A percentile compares a stretch with the other conserved stretches of the same genome.
phyloP scores from a whole-genome alignment of 148 eudicot genomes.

The Silene latifolia region DNA sequence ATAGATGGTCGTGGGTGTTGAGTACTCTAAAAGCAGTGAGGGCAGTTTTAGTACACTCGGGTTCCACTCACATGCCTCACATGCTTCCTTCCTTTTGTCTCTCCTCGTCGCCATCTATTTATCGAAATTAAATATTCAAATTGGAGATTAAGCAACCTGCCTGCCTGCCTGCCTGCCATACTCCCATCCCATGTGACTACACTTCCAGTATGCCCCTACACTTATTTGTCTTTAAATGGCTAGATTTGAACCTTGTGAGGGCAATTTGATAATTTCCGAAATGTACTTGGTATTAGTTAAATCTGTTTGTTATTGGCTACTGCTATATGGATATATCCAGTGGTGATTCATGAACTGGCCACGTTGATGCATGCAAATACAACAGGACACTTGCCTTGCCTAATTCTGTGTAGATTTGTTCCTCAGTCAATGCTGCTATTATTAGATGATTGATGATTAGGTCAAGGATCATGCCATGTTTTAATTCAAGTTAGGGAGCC shows the following conservation, averaged over 20 bases:
- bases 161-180: background rate
- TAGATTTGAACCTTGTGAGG: too few relatives aligned
- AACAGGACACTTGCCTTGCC: too few relatives aligned
- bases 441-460: background rate
- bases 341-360: slow-evolving; percentile 18
- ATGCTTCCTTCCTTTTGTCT: slow-evolving; percentile 29
- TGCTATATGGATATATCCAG: background rate
- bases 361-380: slow-evolving; percentile 14
- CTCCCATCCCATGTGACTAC: background rate
- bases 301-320: background rate
- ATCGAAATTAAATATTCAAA: too few relatives aligned
- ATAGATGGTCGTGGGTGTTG: too few relatives aligned
- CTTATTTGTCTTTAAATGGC: background rate
- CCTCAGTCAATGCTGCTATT: slow-evolving; percentile 2
- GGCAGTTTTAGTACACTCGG: background rate
- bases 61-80: slow-evolving; percentile 23
- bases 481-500: background rate
- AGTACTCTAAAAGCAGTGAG: too few relatives aligned
- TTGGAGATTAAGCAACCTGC: background rate
- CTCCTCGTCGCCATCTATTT: slow-evolving; percentile 16
- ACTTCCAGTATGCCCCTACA: background rate
- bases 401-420: background rate
- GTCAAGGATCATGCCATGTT: background rate
- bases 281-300: too few relatives aligned
- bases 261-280: too few relatives aligned